phyloP scores from a whole-genome alignment of 257 asterid species.

The Nicotiana undulata region DNA sequence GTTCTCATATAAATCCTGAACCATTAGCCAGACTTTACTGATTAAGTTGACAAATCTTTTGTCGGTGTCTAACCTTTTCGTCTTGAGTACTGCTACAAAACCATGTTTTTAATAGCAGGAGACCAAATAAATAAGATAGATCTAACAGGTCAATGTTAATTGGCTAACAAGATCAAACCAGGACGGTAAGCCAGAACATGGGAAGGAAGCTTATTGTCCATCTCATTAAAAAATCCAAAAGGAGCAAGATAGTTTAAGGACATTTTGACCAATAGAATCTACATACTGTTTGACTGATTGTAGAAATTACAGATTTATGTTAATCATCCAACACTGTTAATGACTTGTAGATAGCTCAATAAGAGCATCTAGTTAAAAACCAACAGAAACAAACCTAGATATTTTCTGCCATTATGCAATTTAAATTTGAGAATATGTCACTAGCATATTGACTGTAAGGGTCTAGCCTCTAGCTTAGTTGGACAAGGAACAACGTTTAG shows the following conservation, averaged over 20 bases:
- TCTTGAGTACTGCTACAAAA: not conserved
- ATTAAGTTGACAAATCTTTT: not conserved
- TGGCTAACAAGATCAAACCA: slow-evolving; percentile 1
- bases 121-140: not conserved
- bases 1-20: not conserved
- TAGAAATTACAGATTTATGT: not conserved
- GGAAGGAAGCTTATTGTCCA: not conserved
- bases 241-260: not conserved
- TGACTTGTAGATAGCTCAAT: slow-evolving; percentile 1
- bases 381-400: not conserved
- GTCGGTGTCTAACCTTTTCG: not conserved
- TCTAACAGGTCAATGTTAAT: not conserved
- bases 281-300: not conserved
- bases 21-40: not conserved
- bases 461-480: not conserved
- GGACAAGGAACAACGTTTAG: not conserved
- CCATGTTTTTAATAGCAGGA: not conserved
- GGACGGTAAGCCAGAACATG: not conserved
- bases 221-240: not conserved
- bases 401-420: not conserved
- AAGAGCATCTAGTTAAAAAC: not conserved
- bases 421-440: not conserved
- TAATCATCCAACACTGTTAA: not conserved
- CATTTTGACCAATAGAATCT: not conserved
- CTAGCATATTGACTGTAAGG: not conserved